Base-by-base conservation (phyloP, 345 rosid species). In the Garcia nutans region DNA sequence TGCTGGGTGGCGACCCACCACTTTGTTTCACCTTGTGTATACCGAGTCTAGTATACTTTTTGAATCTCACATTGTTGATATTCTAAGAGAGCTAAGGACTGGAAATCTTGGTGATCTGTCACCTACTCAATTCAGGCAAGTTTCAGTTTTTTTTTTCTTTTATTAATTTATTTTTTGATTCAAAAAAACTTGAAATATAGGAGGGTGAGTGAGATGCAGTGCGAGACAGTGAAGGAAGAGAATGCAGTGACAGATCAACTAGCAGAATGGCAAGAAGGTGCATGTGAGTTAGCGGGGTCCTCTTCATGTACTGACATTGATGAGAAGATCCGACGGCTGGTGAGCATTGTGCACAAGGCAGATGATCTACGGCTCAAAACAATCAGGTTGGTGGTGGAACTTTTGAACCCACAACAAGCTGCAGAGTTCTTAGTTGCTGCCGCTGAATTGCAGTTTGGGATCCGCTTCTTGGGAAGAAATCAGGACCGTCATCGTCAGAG, bases 31-130 rank as follows among this genome's bases (percentile, higher is more conserved):
- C 78, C 80, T 94, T 50, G 82, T 94, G 58, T 94, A 92, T 77
- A 89, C 95, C 0, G 95, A 94, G 82, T 89, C 97, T 0, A 91
- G 97, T 75, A 87, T 86, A 47, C 86, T 83, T 44, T 94, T 94
- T 13, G 95, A 92, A 90, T 85, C 93, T 78, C 89, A 82, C 61
- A 89, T 92, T 20, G 74, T 85, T 16, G 97, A 94, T 80, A 91
- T 94, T 42, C 87, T 92, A 6, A 88, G 86, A 23, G 98, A 97
- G 1, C 65, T 70, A 61, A 76, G 83, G 0, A 88, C 90, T 1
- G 97, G 98, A 16, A 95, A 92, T 72, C 93, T 94, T 15, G 93
- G 95, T 8, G 98, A 94, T 64, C 87, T 92, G 10, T 89, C 96
- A 13, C 93, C 97, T 22, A 62, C 65, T 58, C 98, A 94, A 12